Evolutionary conservation across 768 basidiomycete species (phyloP).

Genomic region (Clathrus columnatus): DNA sequence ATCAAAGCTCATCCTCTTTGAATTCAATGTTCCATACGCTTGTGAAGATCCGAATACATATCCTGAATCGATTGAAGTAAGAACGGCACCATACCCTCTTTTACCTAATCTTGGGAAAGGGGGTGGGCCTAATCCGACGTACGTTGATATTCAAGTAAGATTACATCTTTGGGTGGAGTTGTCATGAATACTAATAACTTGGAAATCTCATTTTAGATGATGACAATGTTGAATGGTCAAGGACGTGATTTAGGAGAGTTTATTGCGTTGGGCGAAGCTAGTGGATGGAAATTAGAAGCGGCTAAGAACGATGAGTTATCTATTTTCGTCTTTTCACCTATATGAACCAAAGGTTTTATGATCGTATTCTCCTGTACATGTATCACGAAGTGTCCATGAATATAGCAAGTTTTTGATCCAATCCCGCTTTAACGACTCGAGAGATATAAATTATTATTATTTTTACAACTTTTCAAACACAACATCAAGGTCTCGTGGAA

Average conservation of each 20-base stretch:
- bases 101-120: conserved; percentile 19
- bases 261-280: conserved; percentile 23
- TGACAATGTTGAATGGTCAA: conserved; percentile 30
- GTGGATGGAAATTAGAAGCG: neutral
- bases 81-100: conserved; percentile 13
- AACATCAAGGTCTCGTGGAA: neutral
- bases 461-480: neutral
- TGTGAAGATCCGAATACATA: neutral
- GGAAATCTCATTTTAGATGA: conserved; percentile 25
- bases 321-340: too few species aligned
- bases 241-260: conserved; percentile 36
- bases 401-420: too few species aligned
- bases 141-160: neutral
- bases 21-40: neutral
- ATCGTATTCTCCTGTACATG: too few species aligned
- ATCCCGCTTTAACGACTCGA: too few species aligned
- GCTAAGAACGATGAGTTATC: too few species aligned
- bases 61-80: neutral
- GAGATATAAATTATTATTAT: too few species aligned
- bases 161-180: neutral
- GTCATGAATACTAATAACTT: neutral
- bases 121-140: neutral
- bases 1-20: neutral
- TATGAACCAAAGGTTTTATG: too few species aligned
- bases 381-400: too few species aligned